Base-by-base conservation (phyloP, 2,329 filamentous ascomycete genomes). In the Trichoderma sp. region DNA sequence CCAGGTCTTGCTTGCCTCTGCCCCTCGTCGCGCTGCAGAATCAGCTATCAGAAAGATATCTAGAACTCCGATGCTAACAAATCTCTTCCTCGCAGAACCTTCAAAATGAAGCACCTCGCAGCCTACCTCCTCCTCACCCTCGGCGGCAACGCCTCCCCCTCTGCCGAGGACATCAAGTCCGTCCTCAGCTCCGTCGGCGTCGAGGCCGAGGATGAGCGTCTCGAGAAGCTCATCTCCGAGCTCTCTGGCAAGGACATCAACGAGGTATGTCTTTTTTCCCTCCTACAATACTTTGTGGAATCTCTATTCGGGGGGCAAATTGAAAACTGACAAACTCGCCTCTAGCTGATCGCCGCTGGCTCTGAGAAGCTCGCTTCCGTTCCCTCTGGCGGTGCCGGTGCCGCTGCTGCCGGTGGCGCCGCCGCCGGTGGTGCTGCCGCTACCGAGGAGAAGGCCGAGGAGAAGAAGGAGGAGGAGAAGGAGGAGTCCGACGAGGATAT, bases 41-140 rank as follows among this genome's bases (percentile, higher is more conserved):
- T 45, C 30, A 10, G 21, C 57, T 21, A 17, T 26, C 24, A n/a
- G n/a, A 10, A 48, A 57, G 10, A 3, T 57, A 21, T 39, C 34
- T 5, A 21, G 34, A 9, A 44, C 7, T 7, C n/a, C 17, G 17
- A 39, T 66, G 24, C 58, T 63, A 66, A 62, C 44, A 47, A 7
- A 26, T 24, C 34, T 14, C 47, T 30, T 9, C 10, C 17, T 41
- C 39, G 26, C 62, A 65, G 55, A 59, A 63, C 50, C 43, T 74
- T 75, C 81, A 96, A 89, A 92, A 98, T 99, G 95, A 98, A 99
- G 93, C 90, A 98, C 85, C 90, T 99, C 85, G 95, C 95, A 80
- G 94, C 95, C 80, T 98, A 96, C 89, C 93, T 99, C 79, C 94
- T 99, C 79, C 92, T 98, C 82, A 83, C 85, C 84, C 90, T 98